Conservation (phyloP, 306 rosid genomes). For the Ziziphus jujuba region DNA sequence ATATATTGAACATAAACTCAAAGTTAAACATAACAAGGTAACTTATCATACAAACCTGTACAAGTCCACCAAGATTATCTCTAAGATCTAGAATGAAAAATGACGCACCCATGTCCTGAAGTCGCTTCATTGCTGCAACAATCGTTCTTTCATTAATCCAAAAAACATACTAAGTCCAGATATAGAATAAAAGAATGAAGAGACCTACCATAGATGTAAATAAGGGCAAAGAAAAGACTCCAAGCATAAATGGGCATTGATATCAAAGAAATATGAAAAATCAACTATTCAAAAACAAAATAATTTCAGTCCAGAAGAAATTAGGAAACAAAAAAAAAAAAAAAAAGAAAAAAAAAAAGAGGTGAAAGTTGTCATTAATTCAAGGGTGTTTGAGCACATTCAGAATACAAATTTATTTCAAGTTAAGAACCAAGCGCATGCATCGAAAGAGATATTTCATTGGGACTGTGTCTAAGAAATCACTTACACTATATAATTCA, state of each 20-base stretch:
- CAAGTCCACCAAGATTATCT: conserved; percentile 98
- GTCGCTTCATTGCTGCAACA: conserved; percentile 89
- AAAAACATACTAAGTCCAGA: conserved; percentile 8
- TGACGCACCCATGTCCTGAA: conserved; percentile 86
- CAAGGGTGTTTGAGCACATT: neutral
- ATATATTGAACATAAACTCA: neutral
- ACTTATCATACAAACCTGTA: conserved; percentile 60
- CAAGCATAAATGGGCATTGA: neutral
- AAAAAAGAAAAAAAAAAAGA: neutral
- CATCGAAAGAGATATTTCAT: neutral
- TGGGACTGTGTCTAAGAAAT: neutral
- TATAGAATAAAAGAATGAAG: conserved; percentile 1
- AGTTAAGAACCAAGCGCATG: too few relatives aligned
- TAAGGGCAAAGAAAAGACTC: conserved; percentile 1
- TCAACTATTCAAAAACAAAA: neutral
- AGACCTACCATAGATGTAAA: conserved; percentile 4
- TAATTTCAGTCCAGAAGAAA: too few relatives aligned
- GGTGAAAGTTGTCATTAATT: neutral
- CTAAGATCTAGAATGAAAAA: conserved; percentile 88
- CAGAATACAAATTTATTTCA: neutral
- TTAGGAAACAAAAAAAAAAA: neutral
- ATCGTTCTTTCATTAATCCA: conserved; percentile 21
- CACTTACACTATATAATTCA: neutral
- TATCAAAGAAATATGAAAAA: neutral
- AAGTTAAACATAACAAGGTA: conserved; percentile 10